Base-by-base conservation (phyloP, 2,329 filamentous ascomycete genomes). In the Aureobasidium mangrovei region DNA sequence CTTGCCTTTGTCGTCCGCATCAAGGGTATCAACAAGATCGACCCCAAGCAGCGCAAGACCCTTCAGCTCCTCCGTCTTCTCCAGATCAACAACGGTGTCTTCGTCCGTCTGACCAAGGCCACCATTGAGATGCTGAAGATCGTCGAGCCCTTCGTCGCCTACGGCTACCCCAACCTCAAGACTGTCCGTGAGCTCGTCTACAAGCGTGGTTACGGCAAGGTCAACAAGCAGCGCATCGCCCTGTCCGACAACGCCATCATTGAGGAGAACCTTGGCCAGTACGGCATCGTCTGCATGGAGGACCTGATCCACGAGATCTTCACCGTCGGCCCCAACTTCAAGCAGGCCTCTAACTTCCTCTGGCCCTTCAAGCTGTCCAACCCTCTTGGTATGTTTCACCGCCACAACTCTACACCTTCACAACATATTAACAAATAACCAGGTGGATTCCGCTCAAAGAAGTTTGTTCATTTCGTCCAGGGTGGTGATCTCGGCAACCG, bases 11-110 rank as follows among this genome's bases (percentile, higher is more conserved):
- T 98, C 69, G 79, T 97, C 77, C 91, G 93, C 75, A 98, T 98
- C 83, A 98, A 98, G 89, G 93, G 91, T 95, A 97, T 98, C 90
- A 97, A 97, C 88, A 98, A 98, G 88, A 97, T 98, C 70, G 85
- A 94, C 73, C 93, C 93, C 68, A 97, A 98, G 88, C 94, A 94
- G 77, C 91, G 93, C 83, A 98, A 98, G 86, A 97, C 95, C 72
- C 85, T 98, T 68, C 93, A 98, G 80, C 88, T 98, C 60, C 91
- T 98, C 74, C 91, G 93, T 82, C 89, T 98, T 64, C 86, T 98
- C 70, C 93, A 98, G 82, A 98, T 98, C 87, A 98, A 98, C 88
- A 97, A 95, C 77, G 93, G 91, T 77, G 89, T 96, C 76, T 98
- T 98, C 80, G 81, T 98, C 77, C 86, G 84, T 71, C 81, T 96